Evolutionary conservation across 75 land plant species (phyloP), one percentile per base, ranked within the genome.

Genomic region (Pseudotsuga menziesii): DNA sequence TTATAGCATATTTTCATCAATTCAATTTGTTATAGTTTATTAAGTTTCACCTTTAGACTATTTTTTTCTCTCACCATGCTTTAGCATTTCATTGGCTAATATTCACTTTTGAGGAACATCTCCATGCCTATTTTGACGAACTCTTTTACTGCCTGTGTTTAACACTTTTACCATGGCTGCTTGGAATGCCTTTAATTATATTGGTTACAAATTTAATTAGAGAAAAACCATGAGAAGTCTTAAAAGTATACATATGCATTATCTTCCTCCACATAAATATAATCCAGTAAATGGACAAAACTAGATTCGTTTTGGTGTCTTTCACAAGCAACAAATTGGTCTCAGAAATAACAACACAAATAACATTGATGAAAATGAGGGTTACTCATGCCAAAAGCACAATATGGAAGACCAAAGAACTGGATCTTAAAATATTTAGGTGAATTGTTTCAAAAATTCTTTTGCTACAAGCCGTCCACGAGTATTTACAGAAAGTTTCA

Each of bases 401-500:
- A 44, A 44, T 44, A 44, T 7, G 48, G 48, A 44, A 44, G 48
- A 44, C 48, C 48, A 44, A 7, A 6, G 48, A 44, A 44, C 48
- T 44, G 8, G 7, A 8, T 44, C 6, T 44, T 44, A 7, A 44
- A 44, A 44, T 19, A 17, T 69, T 78, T 32, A 95, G 13, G 90
- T 83, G 78, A 93, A 96, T 78, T 96, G 99, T 82, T 92, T 93
- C 64, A 96, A 72, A 80, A 91, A 96, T 79, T 96, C 99, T 58
- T 94, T 88, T 57, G 97, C 99, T 5, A 96, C 97, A 41, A 96
- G 86, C 59, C 94, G 88, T 41, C 97, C 99, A 71, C 99, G 66
- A n/a, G 99, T 96, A 80, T 96, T 96, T 41, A 96, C 97, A 35
- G 99, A 96, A 73, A 96, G 78, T 80, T 96, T 96, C 76, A 96